phyloP scores from a whole-genome alignment of 2,329 filamentous ascomycete genomes.

The Cladophialophora exuberans region DNA sequence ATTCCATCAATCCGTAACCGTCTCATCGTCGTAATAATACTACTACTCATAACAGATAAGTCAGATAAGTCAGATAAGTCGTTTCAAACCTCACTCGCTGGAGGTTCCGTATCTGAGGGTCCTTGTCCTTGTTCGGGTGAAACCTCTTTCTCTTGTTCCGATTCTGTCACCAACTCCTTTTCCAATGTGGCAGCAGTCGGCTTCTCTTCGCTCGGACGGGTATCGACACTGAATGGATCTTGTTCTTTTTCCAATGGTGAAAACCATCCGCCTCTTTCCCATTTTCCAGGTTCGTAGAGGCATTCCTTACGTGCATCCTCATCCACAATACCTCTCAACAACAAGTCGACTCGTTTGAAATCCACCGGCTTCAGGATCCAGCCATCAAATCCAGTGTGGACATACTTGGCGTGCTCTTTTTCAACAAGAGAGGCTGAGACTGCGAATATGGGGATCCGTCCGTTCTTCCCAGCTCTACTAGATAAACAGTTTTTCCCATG shows the following conservation, averaged over 20 bases:
- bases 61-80: too few relatives aligned
- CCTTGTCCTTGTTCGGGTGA: too few relatives aligned
- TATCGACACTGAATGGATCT: slow-evolving; percentile 31
- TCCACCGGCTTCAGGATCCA: slow-evolving; percentile 91
- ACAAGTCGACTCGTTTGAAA: slow-evolving; percentile 70
- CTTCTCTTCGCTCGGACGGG: slow-evolving; percentile 31
- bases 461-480: slow-evolving; percentile 60
- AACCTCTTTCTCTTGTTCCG: too few relatives aligned
- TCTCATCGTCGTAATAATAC: too few relatives aligned
- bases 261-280: slow-evolving; percentile 91
- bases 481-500: slow-evolving; percentile 59
- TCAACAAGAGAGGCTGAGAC: slow-evolving; percentile 83
- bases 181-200: too few relatives aligned
- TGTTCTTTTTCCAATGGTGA: slow-evolving; percentile 38
- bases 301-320: slow-evolving; percentile 61
- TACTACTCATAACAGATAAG: too few relatives aligned
- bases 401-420: slow-evolving; percentile 67
- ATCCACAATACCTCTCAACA: slow-evolving; percentile 72
- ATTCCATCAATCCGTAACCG: too few relatives aligned
- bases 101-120: too few relatives aligned
- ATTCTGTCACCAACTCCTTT: too few relatives aligned
- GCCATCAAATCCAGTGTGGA: slow-evolving; percentile 80
- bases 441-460: slow-evolving; percentile 78
- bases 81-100: too few relatives aligned
- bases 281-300: slow-evolving; percentile 71